Conservation (phyloP, 2,329 filamentous ascomycete genomes). For the Penicillium sp. region DNA sequence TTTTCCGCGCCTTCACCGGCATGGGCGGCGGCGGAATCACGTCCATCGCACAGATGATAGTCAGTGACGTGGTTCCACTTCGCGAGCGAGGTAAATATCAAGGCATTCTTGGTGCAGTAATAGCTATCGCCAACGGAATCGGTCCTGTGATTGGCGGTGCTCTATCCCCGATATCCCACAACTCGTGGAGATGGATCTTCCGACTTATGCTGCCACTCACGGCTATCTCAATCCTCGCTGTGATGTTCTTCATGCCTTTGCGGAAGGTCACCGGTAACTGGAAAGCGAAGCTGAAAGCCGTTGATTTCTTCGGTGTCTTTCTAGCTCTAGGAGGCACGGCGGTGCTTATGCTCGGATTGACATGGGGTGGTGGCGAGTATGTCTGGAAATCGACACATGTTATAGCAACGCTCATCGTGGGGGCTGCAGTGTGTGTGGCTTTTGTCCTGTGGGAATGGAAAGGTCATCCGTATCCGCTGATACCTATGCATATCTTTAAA, state of each 20-base stretch:
- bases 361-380: constrained; percentile 54
- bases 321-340: constrained; percentile 41
- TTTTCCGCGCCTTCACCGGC: constrained; percentile 53
- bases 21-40: constrained; percentile 54
- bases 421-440: constrained; percentile 25
- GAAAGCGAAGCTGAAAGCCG: constrained; percentile 43
- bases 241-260: constrained; percentile 51
- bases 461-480: constrained; percentile 20
- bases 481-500: constrained; percentile 47
- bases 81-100: constrained; percentile 56
- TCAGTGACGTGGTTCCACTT: constrained; percentile 53
- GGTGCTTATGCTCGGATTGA: constrained; percentile 44
- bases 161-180: constrained; percentile 39
- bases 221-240: constrained; percentile 39
- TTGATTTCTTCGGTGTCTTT: constrained; percentile 45
- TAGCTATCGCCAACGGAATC: constrained; percentile 48
- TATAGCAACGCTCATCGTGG: constrained; percentile 47
- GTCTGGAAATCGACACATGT: constrained; percentile 50
- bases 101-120: constrained; percentile 44
- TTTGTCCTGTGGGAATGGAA: constrained; percentile 33
- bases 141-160: constrained; percentile 49
- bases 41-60: constrained; percentile 52
- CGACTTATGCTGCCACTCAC: constrained; percentile 49
- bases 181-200: constrained; percentile 49
- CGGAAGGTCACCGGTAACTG: constrained; percentile 48